phyloP scores from a whole-genome alignment of 2,329 filamentous ascomycete genomes.

The Phyllachora maydis region DNA sequence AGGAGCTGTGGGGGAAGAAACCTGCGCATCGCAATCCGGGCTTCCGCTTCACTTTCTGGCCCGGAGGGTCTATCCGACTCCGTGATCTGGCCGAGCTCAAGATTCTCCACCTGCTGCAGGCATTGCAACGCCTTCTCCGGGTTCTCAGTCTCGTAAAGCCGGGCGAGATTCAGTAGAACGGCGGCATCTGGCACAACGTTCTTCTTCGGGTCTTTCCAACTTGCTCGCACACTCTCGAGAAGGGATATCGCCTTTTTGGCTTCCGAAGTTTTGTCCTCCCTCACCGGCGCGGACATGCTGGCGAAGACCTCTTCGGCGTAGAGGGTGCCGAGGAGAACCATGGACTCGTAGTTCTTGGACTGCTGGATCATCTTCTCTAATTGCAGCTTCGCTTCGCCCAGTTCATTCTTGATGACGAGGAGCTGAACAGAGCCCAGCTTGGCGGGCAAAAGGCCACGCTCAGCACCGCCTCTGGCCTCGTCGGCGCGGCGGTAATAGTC shows the following conservation, averaged over 20 bases:
- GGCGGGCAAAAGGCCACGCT: conserved; percentile 77
- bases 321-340: conserved; percentile 76
- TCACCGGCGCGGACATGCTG: conserved; percentile 47
- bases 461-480: conserved; percentile 76
- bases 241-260: conserved; percentile 70
- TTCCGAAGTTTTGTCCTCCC: conserved; percentile 74
- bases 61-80: conserved; percentile 44
- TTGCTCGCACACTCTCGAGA: conserved; percentile 63
- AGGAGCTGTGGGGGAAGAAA: conserved; percentile 73
- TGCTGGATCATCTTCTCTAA: conserved; percentile 89
- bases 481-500: conserved; percentile 85
- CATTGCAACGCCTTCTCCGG: conserved; percentile 88
- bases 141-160: conserved; percentile 68
- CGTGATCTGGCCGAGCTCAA: conserved; percentile 64
- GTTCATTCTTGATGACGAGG: conserved; percentile 63
- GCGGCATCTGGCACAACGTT: conserved; percentile 63
- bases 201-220: conserved; percentile 89
- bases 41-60: conserved; percentile 35
- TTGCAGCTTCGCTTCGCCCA: conserved; percentile 79
- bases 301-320: conserved; percentile 90
- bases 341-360: conserved; percentile 66
- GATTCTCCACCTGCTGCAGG: conserved; percentile 74
- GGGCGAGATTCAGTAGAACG: conserved; percentile 76
- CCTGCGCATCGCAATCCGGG: conserved; percentile 44
- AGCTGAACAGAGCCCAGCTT: conserved; percentile 91